phyloP scores from a whole-genome alignment of 331 rosid genomes.

The Arachis monticola region DNA sequence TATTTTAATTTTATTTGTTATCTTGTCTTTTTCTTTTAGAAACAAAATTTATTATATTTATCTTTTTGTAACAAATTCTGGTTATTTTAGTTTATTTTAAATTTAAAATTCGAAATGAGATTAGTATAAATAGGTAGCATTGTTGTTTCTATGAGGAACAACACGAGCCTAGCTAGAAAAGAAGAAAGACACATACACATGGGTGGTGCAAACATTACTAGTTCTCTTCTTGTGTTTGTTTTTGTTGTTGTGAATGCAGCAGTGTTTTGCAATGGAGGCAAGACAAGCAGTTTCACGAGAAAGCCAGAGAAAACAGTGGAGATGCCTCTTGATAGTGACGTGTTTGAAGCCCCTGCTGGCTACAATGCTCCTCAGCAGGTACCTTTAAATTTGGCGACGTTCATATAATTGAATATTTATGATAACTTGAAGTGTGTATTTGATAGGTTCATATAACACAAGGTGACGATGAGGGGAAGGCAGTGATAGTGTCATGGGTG shows the following conservation, averaged over 20 bases:
- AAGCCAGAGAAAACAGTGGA: background rate
- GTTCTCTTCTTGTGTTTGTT: background rate
- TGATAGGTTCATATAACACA: conserved; percentile 44
- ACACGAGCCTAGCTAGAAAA: too few relatives aligned
- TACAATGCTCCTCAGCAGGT: conserved; percentile 50
- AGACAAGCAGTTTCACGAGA: conserved; percentile 29
- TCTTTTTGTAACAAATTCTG: too few relatives aligned
- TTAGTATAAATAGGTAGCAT: too few relatives aligned
- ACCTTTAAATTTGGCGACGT: background rate
- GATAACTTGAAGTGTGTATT: background rate
- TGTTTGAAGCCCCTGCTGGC: conserved; percentile 30
- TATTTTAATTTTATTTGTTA: too few relatives aligned
- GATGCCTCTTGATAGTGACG: conserved; percentile 42
- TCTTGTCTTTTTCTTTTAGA: too few relatives aligned
- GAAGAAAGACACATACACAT: background rate
- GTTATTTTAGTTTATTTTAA: too few relatives aligned
- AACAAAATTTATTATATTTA: too few relatives aligned
- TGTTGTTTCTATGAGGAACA: too few relatives aligned
- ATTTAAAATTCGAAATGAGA: too few relatives aligned
- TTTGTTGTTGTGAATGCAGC: conserved; percentile 2
- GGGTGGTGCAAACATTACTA: background rate
- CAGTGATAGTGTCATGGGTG: conserved; percentile 48
- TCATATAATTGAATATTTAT: too few relatives aligned
- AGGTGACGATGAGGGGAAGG: conserved; percentile 44
- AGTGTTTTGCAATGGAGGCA: conserved; percentile 37